phyloP scores from a whole-genome alignment of 306 rosid species.

The Gastrolobium villosum region DNA sequence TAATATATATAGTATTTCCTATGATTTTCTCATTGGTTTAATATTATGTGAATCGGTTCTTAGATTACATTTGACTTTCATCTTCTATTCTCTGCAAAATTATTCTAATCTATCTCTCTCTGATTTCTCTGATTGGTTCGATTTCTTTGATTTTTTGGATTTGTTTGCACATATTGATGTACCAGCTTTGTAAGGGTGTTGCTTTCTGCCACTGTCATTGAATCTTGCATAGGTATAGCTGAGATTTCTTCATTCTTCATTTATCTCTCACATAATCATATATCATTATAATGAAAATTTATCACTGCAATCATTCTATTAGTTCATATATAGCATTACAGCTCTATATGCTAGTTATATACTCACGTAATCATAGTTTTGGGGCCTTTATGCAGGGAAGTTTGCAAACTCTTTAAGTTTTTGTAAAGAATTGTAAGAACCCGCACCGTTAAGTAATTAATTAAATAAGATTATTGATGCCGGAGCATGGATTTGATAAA shows the following conservation, averaged over 20 bases:
- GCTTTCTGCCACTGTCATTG: conserved; percentile 99
- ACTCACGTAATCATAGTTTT: too few species aligned
- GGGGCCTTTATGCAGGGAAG: too few species aligned
- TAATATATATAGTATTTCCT: background rate
- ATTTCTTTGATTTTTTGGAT: background rate
- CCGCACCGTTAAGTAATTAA: too few species aligned
- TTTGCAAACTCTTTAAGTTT: too few species aligned
- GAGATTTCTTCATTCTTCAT: background rate
- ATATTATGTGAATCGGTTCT: background rate
- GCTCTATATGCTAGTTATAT: too few species aligned
- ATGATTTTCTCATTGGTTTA: background rate
- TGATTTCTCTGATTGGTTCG: background rate
- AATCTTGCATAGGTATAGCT: conserved; percentile 83
- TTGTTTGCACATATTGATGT: conserved; percentile 76
- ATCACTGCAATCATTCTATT: too few species aligned
- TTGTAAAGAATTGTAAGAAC: too few species aligned
- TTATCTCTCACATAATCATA: background rate
- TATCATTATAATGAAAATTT: too few species aligned
- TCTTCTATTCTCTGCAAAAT: background rate
- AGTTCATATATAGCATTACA: too few species aligned
- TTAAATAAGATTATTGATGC: too few species aligned
- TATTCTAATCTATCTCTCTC: background rate
- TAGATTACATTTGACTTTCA: conserved; percentile 51
- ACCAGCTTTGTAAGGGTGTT: conserved; percentile 95
- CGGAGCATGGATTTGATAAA: too few species aligned